These are phyloP conservation scores for Dictyostelium citrinum DNA, from an alignment of 78 protist genomes.

Conservation along the genomic window DNA sequence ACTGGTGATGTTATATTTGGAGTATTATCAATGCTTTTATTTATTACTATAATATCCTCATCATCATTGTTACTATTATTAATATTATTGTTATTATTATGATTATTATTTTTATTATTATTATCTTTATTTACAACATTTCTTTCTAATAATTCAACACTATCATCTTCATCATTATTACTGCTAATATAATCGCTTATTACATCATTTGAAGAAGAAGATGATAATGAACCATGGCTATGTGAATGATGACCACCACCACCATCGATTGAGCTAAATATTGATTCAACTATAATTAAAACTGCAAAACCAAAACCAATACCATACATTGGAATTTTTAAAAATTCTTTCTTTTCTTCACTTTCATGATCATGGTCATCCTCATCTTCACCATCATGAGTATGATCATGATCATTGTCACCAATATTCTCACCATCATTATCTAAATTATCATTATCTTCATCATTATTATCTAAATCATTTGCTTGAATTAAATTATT, in stretches of 20 bases:
- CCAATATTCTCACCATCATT: background rate
- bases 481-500: background rate
- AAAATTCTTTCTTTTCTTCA: background rate
- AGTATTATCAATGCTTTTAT: background rate
- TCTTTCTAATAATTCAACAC: background rate
- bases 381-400: background rate
- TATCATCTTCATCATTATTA: background rate
- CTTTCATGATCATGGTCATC: background rate
- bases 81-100: background rate
- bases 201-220: background rate
- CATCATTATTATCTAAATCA: background rate
- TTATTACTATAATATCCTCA: background rate
- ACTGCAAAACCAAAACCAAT: constrained; percentile 28
- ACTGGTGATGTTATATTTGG: background rate
- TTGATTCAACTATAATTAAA: constrained; percentile 13
- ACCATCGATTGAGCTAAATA: background rate
- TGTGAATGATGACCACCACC: constrained; percentile 40
- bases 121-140: background rate
- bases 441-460: background rate
- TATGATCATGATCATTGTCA: background rate
- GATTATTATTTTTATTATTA: background rate
- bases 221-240: background rate
- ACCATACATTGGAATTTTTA: constrained; percentile 66
- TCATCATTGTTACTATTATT: background rate
- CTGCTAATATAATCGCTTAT: background rate